These are phyloP conservation scores for Apiotrichum akiyoshidainum DNA, from an alignment of 1,284 basidiomycete genomes.

Conservation along the genomic window DNA sequence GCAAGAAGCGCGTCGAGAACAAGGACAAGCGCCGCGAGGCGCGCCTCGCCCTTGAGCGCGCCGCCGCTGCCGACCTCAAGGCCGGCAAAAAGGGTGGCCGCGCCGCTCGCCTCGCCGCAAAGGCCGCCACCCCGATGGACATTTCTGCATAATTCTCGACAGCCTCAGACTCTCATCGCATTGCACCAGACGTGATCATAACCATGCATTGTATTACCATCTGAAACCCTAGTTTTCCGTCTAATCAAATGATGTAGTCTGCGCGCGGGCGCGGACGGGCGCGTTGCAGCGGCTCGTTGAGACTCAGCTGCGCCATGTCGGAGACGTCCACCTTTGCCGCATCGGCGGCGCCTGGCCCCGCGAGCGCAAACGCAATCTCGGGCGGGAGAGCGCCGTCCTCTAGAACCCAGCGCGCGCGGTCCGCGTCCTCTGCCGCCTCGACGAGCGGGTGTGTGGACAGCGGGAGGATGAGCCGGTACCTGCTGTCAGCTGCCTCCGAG, in stretches of 20 bases:
- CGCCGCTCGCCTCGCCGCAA: slow-evolving; percentile 4
- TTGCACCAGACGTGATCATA: not conserved
- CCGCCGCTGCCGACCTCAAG: slow-evolving; percentile 5
- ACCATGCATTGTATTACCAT: not conserved
- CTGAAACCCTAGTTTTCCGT: not conserved
- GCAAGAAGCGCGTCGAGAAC: slow-evolving; percentile 56
- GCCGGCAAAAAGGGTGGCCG: slow-evolving; percentile 1
- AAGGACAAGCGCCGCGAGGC: slow-evolving; percentile 45
- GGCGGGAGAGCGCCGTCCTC: slow-evolving; percentile 1
- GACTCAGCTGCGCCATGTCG: slow-evolving; percentile 7
- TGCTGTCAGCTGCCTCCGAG: slow-evolving; percentile 5
- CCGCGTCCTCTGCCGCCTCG: slow-evolving; percentile 30
- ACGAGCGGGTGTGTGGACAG: slow-evolving; percentile 22
- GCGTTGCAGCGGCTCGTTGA: not conserved
- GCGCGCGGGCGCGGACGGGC: not conserved
- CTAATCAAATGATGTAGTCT: slow-evolving; percentile 11
- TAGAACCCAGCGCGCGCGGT: slow-evolving; percentile 19
- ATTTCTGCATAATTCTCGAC: not conserved
- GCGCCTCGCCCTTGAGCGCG: slow-evolving; percentile 18
- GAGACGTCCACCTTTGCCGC: not conserved
- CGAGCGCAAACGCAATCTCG: slow-evolving; percentile 7
- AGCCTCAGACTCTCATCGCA: too few species aligned
- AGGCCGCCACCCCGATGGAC: not conserved
- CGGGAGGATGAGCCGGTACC: slow-evolving; percentile 39
- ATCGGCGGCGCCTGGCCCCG: not conserved